Percentiles rank a stretch among this genome's conserved stretches.
phyloP scores from a whole-genome alignment of 192 early-diverging fungal genomes.

The Coemansia sp. region DNA sequence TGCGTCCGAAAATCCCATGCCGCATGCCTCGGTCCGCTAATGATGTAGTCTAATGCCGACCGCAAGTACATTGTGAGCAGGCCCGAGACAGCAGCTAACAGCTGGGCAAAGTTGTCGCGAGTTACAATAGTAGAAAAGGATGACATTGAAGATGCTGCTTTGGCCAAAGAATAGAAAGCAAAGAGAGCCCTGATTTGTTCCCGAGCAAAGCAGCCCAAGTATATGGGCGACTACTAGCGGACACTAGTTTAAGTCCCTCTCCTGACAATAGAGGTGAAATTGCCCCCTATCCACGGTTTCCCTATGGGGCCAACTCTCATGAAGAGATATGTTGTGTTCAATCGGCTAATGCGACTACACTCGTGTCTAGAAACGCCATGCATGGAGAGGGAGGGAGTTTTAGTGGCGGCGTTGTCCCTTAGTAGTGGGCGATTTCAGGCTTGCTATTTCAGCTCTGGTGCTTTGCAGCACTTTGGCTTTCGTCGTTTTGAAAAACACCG shows the following conservation, averaged over 20 bases:
- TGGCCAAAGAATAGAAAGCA: not conserved
- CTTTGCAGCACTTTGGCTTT: slow-evolving; percentile 10
- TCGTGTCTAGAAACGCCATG: not conserved
- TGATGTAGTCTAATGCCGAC: not conserved
- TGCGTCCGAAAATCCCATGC: slow-evolving; percentile 27
- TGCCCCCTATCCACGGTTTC: too few relatives aligned
- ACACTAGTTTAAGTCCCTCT: too few relatives aligned
- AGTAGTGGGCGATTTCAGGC: not conserved
- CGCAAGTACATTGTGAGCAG: not conserved
- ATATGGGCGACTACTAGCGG: too few relatives aligned
- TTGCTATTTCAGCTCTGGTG: slow-evolving; percentile 5
- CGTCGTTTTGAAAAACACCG: slow-evolving; percentile 19
- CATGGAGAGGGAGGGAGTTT: not conserved
- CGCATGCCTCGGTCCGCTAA: slow-evolving; percentile 1
- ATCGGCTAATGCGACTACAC: not conserved
- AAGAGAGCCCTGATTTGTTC: not conserved
- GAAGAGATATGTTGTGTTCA: not conserved
- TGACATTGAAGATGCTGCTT: not conserved
- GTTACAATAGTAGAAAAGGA: not conserved
- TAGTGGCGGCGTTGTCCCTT: not conserved
- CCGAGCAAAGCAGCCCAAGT: too few relatives aligned
- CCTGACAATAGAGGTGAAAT: too few relatives aligned
- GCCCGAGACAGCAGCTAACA: not conserved
- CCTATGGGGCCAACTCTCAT: too few relatives aligned
- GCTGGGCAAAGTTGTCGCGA: not conserved